Base-by-base conservation (phyloP, 345 rosid genomes). In the Clausena lansium region DNA sequence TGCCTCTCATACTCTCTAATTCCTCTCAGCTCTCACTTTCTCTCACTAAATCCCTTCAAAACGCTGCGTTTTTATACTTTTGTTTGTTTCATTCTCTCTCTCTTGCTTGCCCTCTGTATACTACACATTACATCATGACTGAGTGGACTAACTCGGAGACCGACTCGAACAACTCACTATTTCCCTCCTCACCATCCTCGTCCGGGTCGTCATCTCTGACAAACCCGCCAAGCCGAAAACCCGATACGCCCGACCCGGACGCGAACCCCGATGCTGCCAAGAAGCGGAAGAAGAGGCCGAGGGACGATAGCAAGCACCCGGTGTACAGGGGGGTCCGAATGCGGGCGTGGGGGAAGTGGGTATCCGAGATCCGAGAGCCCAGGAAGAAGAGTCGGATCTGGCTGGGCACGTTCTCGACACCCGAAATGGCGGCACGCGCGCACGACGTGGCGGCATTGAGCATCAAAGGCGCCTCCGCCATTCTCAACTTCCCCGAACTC, bases 341-440 rank as follows among this genome's bases (percentile, higher is more conserved):
- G 97, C 84, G 98, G 54, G 65, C 97, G 2, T 95, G 98, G 98
- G 98, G 98, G 5, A 95, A 95, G 77, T 95, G 98, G 98, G 98
- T 95, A 28, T 95, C 98, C 25, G 98, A 95, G 92, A 95, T 95
- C 87, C 89, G 98, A 17, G 94, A 95, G 83, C 98, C 98, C 38
- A 85, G 98, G 69, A 95, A 95, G 85, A 95, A 95, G 81, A 91
- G 79, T 81, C 87, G 98, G 83, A 95, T 95, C 92, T 95, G 98
- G 98, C 91, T 95, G 1, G 98, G 98, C 4, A 95, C 98, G 17
- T 95, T 95, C 89, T 78, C 93, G 38, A 93, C 93, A 9, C 85
- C 98, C 0, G 97, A 95, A 82, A 93, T 93, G 98, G 98, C 98
- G 4, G 98, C 98, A 38, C 98, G 98, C 68, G 98, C 98, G 0